Conservation (phyloP, 1,284 basidiomycete genomes). For the Heterobasidion parviporum region DNA sequence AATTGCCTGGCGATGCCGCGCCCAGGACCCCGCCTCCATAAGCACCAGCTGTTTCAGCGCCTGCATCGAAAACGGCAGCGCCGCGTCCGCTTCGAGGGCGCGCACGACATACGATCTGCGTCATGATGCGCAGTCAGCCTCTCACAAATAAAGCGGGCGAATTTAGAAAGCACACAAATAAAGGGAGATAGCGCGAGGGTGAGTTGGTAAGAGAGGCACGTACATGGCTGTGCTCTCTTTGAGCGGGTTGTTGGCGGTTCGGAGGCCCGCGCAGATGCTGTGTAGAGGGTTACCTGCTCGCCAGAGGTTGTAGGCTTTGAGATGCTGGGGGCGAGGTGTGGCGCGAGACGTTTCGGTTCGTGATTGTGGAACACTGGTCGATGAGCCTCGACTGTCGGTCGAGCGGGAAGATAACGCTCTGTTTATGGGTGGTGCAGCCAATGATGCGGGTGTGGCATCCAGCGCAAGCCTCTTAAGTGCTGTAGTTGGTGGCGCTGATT, state of each 20-base stretch:
- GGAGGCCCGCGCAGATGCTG: constrained; percentile 39
- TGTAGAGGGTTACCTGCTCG: constrained; percentile 33
- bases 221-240: constrained; percentile 51
- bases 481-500: neutral
- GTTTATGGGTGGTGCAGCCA: neutral
- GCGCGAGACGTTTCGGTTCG: neutral
- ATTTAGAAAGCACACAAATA: neutral
- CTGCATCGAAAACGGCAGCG: constrained; percentile 28
- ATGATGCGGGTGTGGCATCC: neutral
- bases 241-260: constrained; percentile 34
- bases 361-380: neutral
- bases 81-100: constrained; percentile 31
- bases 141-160: neutral
- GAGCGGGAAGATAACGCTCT: neutral
- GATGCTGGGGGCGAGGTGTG: constrained; percentile 31
- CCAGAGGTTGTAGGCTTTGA: constrained; percentile 55
- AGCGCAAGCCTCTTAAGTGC: neutral
- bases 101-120: constrained; percentile 36
- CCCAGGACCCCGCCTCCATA: constrained; percentile 33
- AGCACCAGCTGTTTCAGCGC: constrained; percentile 29
- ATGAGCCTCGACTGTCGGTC: neutral
- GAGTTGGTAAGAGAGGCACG: neutral
- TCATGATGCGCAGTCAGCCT: constrained; percentile 1
- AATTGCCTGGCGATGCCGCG: constrained; percentile 29
- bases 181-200: neutral